These are phyloP conservation scores for Ammopiptanthus mongolicus DNA, from an alignment of 306 rosid genomes.

Conservation along the genomic window DNA sequence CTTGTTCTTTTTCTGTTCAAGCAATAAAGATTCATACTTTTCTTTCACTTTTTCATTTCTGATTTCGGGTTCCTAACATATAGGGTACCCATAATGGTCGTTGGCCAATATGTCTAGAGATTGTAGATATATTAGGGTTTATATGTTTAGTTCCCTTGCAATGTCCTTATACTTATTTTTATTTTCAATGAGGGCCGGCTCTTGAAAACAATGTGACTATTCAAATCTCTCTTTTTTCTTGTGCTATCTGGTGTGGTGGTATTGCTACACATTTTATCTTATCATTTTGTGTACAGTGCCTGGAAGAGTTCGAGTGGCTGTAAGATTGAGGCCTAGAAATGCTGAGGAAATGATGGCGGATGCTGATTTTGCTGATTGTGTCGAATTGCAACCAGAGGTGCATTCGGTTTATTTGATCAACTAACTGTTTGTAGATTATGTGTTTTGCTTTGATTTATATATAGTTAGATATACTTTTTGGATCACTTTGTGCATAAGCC, in stretches of 20 bases:
- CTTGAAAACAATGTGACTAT: neutral
- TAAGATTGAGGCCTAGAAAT: slow-evolving; percentile 83
- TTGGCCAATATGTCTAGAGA: slow-evolving; percentile 3
- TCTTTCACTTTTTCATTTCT: too few relatives aligned
- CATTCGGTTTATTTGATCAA: slow-evolving; percentile 12
- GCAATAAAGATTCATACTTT: too few relatives aligned
- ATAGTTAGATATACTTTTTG: neutral
- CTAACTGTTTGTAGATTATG: neutral
- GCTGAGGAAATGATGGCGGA: slow-evolving; percentile 76
- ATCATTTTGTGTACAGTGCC: slow-evolving; percentile 48
- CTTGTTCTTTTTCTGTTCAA: too few relatives aligned
- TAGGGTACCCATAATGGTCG: neutral
- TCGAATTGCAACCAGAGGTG: slow-evolving; percentile 94
- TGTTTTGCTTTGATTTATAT: neutral
- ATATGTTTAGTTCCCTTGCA: slow-evolving; percentile 7
- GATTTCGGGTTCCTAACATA: too few relatives aligned
- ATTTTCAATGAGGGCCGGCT: slow-evolving; percentile 15
- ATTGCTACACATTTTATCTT: neutral
- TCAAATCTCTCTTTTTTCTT: neutral
- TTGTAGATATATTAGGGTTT: neutral
- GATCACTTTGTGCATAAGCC: neutral
- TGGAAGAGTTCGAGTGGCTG: slow-evolving; percentile 96
- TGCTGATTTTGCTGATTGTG: slow-evolving; percentile 93
- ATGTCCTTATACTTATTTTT: neutral
- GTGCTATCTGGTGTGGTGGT: slow-evolving; percentile 2